A percentile compares a stretch with the other conserved stretches of the same genome.
Evolutionary conservation across 345 rosid genomes (phyloP).

Genomic region (Draba incana): DNA sequence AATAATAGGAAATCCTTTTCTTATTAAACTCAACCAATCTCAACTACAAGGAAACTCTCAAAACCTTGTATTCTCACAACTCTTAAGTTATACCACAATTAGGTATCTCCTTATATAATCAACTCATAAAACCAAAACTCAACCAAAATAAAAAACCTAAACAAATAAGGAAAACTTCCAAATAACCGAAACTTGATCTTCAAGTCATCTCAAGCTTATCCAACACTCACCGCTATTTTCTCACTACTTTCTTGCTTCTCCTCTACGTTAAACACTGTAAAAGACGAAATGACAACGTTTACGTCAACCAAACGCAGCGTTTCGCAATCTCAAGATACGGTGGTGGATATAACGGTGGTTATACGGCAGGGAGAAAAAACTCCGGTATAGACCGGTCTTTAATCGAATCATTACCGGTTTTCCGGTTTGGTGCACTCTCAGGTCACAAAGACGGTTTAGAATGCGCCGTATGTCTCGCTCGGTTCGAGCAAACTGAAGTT

Average conservation of each 20-base stretch:
- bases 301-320: conserved; percentile 36
- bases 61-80: too few species aligned
- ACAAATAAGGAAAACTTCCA: too few species aligned
- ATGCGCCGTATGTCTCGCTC: conserved; percentile 77
- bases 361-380: conserved; percentile 48
- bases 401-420: conserved; percentile 77
- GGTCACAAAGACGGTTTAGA: conserved; percentile 84
- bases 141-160: too few species aligned
- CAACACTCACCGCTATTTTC: conserved; percentile 68
- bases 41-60: too few species aligned
- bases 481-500: conserved; percentile 66
- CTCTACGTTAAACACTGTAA: conserved; percentile 87
- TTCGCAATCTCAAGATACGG: conserved; percentile 11
- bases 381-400: conserved; percentile 80
- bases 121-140: too few species aligned
- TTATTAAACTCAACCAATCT: too few species aligned
- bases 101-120: too few species aligned
- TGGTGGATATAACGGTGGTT: conserved; percentile 8
- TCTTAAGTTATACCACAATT: too few species aligned
- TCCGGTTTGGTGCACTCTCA: conserved; percentile 71
- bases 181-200: too few species aligned
- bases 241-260: conserved; percentile 73
- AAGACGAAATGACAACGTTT: conserved; percentile 33
- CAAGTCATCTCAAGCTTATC: too few species aligned
- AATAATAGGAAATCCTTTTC: too few species aligned